These are phyloP conservation scores for Gentiana dahurica DNA, from an alignment of 257 asterid genomes.

Conservation along the genomic window DNA sequence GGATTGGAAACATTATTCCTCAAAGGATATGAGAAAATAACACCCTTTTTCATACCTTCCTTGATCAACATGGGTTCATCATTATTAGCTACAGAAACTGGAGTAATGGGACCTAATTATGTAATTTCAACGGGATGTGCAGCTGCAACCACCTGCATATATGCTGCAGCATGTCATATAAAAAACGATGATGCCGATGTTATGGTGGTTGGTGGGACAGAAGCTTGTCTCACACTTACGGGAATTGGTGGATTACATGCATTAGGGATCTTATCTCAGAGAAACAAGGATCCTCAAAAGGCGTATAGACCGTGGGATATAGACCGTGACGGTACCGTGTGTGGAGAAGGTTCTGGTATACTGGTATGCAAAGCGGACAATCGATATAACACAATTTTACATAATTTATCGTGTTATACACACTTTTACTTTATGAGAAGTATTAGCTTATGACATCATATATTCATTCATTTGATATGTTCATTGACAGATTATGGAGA, in stretches of 20 bases:
- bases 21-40: conserved; percentile 19
- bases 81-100: conserved; percentile 16
- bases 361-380: conserved; percentile 18
- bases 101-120: conserved; percentile 21
- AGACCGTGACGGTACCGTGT: conserved; percentile 42
- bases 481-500: conserved; percentile 14
- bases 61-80: conserved; percentile 19
- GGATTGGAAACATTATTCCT: conserved; percentile 15
- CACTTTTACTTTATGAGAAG: neutral
- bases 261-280: conserved; percentile 14
- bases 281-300: conserved; percentile 14
- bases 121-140: conserved; percentile 20
- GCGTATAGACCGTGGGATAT: conserved; percentile 62
- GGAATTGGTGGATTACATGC: conserved; percentile 18
- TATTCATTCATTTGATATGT: neutral
- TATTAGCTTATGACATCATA: neutral
- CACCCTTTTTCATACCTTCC: conserved; percentile 21
- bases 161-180: conserved; percentile 19
- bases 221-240: conserved; percentile 12
- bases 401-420: too few species aligned
- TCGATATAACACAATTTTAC: too few species aligned
- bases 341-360: conserved; percentile 49
- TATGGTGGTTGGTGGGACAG: conserved; percentile 21
- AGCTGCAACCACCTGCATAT: conserved; percentile 11
- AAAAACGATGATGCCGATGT: conserved; percentile 20